Conservation (phyloP, 352 stramenopile genomes). For the Pilasporangium apinafurcum region DNA sequence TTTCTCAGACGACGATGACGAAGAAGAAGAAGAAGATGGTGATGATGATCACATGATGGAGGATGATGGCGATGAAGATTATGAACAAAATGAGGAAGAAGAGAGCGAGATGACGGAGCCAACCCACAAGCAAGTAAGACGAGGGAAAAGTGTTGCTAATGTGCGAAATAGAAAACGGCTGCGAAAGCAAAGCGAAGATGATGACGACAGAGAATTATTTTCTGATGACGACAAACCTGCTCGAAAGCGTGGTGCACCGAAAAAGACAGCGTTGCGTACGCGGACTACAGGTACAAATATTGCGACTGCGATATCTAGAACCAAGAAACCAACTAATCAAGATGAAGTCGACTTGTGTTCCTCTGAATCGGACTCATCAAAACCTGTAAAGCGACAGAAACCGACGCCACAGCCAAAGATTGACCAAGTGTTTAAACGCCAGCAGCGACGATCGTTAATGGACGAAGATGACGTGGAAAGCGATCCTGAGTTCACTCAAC, state of each 20-base stretch:
- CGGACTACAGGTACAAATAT: slow-evolving; percentile 1
- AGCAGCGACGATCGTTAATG: slow-evolving; percentile 13
- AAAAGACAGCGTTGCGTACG: no score
- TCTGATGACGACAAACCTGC: slow-evolving; percentile 8
- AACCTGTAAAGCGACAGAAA: slow-evolving; percentile 12
- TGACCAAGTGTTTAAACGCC: slow-evolving; percentile 43
- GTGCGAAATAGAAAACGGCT: slow-evolving; percentile 26
- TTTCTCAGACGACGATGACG: slow-evolving; percentile 38
- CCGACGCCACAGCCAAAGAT: slow-evolving; percentile 50
- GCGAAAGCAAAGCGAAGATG: slow-evolving; percentile 21
- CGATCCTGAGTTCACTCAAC: slow-evolving; percentile 56
- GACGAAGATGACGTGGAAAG: slow-evolving; percentile 64
- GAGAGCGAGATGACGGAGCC: slow-evolving; percentile 26
- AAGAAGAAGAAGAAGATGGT: slow-evolving; percentile 14
- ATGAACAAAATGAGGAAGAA: slow-evolving; percentile 36
- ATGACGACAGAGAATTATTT: slow-evolving; percentile 24
- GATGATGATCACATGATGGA: slow-evolving; percentile 14
- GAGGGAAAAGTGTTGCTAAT: slow-evolving; percentile 1
- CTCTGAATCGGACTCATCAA: slow-evolving; percentile 30
- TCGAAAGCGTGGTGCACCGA: slow-evolving; percentile 8
- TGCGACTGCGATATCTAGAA: slow-evolving; percentile 8
- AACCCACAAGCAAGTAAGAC: slow-evolving; percentile 5
- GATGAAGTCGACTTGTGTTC: slow-evolving; percentile 44
- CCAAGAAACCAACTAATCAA: not conserved
- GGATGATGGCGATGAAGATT: slow-evolving; percentile 63